A percentile compares a stretch with the other conserved stretches of the same genome.
phyloP scores from a whole-genome alignment of 208 protist genomes.

The Porcisia deanei region DNA sequence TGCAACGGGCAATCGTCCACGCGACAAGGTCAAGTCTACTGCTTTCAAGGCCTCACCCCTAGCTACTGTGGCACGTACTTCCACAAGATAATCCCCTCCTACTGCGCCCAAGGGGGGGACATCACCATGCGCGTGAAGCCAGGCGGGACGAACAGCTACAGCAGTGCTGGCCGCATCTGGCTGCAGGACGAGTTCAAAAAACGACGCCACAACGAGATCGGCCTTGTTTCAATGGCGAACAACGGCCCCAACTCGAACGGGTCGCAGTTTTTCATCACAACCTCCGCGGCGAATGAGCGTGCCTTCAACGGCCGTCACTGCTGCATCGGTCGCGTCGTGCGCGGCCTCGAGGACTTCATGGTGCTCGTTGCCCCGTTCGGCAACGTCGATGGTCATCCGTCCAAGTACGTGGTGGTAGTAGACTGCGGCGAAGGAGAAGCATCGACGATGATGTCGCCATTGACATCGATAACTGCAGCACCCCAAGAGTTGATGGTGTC shows the following conservation, averaged over 20 bases:
- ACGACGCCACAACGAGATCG: slow-evolving; percentile 83
- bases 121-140: slow-evolving; percentile 92
- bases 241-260: slow-evolving; percentile 93
- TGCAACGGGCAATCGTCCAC: slow-evolving; percentile 48
- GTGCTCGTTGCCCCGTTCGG: slow-evolving; percentile 61
- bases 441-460: slow-evolving; percentile 13
- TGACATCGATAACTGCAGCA: neutral
- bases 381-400: slow-evolving; percentile 65
- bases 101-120: slow-evolving; percentile 95
- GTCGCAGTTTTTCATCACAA: slow-evolving; percentile 94
- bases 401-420: slow-evolving; percentile 69
- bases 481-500: slow-evolving; percentile 3
- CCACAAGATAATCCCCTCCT: slow-evolving; percentile 90
- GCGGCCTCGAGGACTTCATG: slow-evolving; percentile 62
- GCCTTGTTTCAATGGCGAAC: slow-evolving; percentile 92
- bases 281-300: slow-evolving; percentile 50
- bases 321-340: slow-evolving; percentile 65
- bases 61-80: slow-evolving; percentile 90
- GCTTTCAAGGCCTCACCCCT: slow-evolving; percentile 60
- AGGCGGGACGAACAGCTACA: slow-evolving; percentile 82
- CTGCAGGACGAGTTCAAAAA: slow-evolving; percentile 95
- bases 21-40: slow-evolving; percentile 53
- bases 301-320: slow-evolving; percentile 70
- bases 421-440: slow-evolving; percentile 68
- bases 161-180: slow-evolving; percentile 79